Conservation (phyloP, 2,329 filamentous ascomycete species). For the Akanthomyces lecanii region DNA sequence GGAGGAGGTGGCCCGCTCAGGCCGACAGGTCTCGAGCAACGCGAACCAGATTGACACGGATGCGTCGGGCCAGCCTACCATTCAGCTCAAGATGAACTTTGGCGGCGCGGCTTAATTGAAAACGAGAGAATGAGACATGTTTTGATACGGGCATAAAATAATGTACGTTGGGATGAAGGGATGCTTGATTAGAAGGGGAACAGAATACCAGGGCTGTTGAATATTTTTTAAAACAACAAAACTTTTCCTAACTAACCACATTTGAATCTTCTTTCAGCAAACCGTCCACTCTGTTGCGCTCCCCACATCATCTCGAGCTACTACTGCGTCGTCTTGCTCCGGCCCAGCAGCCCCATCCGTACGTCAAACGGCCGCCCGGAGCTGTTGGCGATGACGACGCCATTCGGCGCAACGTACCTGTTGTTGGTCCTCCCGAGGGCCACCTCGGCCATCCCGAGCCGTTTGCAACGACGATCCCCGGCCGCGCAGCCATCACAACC, state of each 20-base stretch:
- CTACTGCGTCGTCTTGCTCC: neutral
- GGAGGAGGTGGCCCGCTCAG: slow-evolving; percentile 73
- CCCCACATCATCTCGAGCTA: neutral
- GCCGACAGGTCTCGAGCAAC: slow-evolving; percentile 44
- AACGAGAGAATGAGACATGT: slow-evolving; percentile 1
- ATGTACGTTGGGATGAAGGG: neutral
- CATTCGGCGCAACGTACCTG: neutral
- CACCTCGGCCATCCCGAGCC: neutral
- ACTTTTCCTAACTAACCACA: neutral
- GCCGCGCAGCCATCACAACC: neutral
- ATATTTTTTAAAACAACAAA: neutral
- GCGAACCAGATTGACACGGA: slow-evolving; percentile 36
- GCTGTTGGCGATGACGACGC: slow-evolving; percentile 3
- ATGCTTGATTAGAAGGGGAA: neutral
- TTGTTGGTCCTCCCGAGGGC: neutral
- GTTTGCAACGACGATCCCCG: neutral
- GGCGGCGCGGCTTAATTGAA: slow-evolving; percentile 35
- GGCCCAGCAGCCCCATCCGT: neutral
- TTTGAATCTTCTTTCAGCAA: neutral
- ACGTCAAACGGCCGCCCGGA: neutral
- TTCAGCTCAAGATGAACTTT: slow-evolving; percentile 95
- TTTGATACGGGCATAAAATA: neutral
- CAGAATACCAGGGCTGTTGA: neutral
- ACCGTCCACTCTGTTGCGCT: neutral
- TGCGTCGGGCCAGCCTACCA: slow-evolving; percentile 64